Percentiles rank a stretch among this genome's conserved stretches.
Conservation (phyloP, 371 early-diverging fungal species). For the Mucor velutinosus region DNA sequence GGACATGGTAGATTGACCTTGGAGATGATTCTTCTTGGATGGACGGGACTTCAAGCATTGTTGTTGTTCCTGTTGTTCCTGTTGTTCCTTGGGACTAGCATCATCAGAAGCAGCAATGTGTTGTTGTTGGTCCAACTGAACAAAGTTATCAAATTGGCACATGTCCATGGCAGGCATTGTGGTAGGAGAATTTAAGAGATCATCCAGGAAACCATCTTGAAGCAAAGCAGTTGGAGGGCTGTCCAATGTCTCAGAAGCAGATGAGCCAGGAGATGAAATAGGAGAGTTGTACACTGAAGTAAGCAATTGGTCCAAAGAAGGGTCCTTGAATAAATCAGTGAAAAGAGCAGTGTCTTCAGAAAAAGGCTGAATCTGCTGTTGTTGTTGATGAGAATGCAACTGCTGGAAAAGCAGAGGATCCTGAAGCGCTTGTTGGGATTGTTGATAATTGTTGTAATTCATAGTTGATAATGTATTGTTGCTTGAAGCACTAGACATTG, state of each 20-base stretch:
- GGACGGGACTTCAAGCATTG: conserved; percentile 15
- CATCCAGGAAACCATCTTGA: conserved; percentile 28
- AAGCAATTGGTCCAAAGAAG: conserved; percentile 26
- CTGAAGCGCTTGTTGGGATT: conserved; percentile 5
- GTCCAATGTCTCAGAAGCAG: conserved; percentile 24
- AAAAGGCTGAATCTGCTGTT: conserved; percentile 12
- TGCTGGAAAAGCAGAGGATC: conserved; percentile 26
- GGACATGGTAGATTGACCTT: conserved; percentile 29
- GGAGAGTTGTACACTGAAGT: conserved; percentile 17
- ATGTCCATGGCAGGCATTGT: conserved; percentile 17
- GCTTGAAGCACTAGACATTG: conserved; percentile 9
- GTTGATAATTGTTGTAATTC: conserved; percentile 8
- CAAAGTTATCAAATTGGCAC: conserved; percentile 26
- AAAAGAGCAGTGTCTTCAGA: conserved; percentile 23
- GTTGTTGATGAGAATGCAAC: conserved; percentile 5
- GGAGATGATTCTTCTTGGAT: conserved; percentile 22
- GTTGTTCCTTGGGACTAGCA: neutral
- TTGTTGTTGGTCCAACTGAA: conserved; percentile 26
- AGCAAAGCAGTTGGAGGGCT: conserved; percentile 29
- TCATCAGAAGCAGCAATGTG: neutral
- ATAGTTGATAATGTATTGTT: conserved; percentile 10
- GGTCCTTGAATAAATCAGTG: conserved; percentile 27
- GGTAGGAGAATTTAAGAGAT: conserved; percentile 16
- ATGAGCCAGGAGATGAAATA: conserved; percentile 24
- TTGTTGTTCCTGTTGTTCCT: conserved; percentile 7